Evolutionary conservation across 169 alveolate species (phyloP).

Genomic region (Plasmodium malariae): DNA sequence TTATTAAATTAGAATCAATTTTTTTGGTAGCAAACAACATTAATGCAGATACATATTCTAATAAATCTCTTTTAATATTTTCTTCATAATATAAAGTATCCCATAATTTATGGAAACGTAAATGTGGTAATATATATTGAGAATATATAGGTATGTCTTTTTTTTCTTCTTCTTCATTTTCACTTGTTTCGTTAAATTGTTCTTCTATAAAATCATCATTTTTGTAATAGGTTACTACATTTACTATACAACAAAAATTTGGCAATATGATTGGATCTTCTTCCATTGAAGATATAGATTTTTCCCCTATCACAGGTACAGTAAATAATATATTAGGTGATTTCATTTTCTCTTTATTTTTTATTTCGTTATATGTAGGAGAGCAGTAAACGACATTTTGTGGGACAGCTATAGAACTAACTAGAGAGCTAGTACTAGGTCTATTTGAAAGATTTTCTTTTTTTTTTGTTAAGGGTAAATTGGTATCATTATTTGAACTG

Average conservation of each 20-base stretch:
- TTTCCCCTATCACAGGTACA: constrained; percentile 74
- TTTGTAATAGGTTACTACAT: constrained; percentile 72
- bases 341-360: constrained; percentile 25
- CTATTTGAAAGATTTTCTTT: constrained; percentile 7
- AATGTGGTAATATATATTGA: constrained; percentile 85
- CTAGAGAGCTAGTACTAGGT: constrained; percentile 3
- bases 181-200: constrained; percentile 68
- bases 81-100: constrained; percentile 84
- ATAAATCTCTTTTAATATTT: constrained; percentile 80
- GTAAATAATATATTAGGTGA: constrained; percentile 55
- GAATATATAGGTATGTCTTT: constrained; percentile 77
- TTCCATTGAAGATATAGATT: constrained; percentile 68
- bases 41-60: constrained; percentile 84
- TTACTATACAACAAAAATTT: constrained; percentile 67
- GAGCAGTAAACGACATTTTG: constrained; percentile 29
- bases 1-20: constrained; percentile 82
- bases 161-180: constrained; percentile 59
- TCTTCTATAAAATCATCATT: constrained; percentile 76
- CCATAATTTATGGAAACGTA: constrained; percentile 86
- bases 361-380: constrained; percentile 24
- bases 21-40: constrained; percentile 81
- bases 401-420: constrained; percentile 18
- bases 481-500: constrained; percentile 9
- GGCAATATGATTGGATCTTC: constrained; percentile 74
- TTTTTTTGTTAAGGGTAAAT: not conserved